These are phyloP conservation scores for Cornus suecica DNA, from an alignment of 148 eudicot species.

Conservation along the genomic window DNA sequence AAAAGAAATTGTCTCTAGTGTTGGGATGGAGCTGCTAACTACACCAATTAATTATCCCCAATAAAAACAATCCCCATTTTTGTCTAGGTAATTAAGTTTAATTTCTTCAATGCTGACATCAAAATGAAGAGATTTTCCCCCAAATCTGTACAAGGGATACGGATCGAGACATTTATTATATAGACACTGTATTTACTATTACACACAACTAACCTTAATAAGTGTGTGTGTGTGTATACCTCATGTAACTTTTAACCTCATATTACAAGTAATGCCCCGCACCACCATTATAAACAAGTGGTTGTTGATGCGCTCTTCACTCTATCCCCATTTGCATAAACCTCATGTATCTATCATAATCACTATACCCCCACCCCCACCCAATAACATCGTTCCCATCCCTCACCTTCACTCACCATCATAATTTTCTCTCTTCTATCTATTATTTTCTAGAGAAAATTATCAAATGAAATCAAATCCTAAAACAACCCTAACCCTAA, in stretches of 20 bases:
- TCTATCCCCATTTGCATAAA: background rate
- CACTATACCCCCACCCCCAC: no score
- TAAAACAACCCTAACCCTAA: background rate
- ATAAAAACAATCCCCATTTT: no score
- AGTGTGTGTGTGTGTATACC: background rate
- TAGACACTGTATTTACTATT: no score
- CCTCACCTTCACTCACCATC: background rate
- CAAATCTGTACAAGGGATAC: background rate
- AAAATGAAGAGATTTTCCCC: no score
- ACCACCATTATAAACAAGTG: background rate
- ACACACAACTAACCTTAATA: background rate
- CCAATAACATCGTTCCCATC: background rate
- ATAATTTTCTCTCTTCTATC: background rate
- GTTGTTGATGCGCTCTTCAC: background rate
- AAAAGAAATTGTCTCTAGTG: no score
- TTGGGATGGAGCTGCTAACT: no score
- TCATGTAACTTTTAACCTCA: background rate
- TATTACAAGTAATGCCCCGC: background rate
- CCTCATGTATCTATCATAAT: background rate
- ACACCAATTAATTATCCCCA: no score
- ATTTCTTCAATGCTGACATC: no score
- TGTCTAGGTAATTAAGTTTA: no score
- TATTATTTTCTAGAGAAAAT: background rate
- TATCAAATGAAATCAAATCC: background rate
- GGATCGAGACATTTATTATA: background rate